A percentile compares a stretch with the other conserved stretches of the same genome.
These are phyloP conservation scores for Casuarina equisetifolia DNA, from an alignment of 306 rosid genomes.

Conservation along the genomic window DNA sequence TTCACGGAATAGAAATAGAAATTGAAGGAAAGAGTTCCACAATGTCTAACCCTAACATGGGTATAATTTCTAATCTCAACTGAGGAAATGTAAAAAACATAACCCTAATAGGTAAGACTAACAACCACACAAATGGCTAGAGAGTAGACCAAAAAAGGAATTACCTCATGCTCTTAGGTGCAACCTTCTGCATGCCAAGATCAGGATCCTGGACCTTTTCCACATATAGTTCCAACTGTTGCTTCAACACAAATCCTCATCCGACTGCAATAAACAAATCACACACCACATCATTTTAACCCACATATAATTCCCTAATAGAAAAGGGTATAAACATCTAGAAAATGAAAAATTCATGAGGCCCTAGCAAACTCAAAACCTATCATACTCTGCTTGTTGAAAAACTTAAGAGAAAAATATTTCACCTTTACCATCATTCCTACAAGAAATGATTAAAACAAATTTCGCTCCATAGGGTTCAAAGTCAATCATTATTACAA, in stretches of 20 bases:
- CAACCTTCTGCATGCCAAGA: conserved; percentile 74
- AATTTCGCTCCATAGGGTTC: too few species aligned
- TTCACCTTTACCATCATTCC: too few species aligned
- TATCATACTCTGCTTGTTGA: too few species aligned
- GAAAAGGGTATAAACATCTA: not conserved
- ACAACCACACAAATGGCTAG: not conserved
- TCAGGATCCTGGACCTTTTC: conserved; percentile 97
- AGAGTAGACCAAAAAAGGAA: conserved; percentile 13
- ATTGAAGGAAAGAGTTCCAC: too few species aligned
- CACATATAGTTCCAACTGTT: conserved; percentile 83
- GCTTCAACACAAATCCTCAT: conserved; percentile 94
- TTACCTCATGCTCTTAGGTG: conserved; percentile 94
- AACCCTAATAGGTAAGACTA: not conserved
- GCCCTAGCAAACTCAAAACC: too few species aligned
- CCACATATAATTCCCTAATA: not conserved
- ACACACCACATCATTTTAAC: too few species aligned
- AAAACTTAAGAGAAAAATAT: too few species aligned
- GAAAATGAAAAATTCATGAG: not conserved
- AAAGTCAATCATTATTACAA: too few species aligned
- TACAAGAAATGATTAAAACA: too few species aligned
- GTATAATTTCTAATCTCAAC: not conserved
- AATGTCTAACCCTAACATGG: too few species aligned
- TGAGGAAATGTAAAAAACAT: not conserved
- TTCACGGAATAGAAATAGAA: too few species aligned
- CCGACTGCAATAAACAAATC: conserved; percentile 51